Conservation (phyloP, 805 yeast genomes). For the Starmerella floris region DNA sequence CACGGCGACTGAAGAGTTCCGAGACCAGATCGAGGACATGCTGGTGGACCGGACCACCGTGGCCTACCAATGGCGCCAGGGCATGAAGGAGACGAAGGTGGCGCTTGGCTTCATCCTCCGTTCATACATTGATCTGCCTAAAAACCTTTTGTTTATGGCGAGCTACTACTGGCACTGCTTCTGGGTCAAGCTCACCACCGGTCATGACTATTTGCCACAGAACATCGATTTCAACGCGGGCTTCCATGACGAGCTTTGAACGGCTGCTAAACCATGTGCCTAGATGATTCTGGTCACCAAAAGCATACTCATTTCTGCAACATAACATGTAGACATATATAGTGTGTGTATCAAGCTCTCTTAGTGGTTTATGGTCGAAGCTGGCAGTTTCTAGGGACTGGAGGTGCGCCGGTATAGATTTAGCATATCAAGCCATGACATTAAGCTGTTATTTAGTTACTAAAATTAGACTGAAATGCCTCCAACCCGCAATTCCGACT, state of each 20-base stretch:
- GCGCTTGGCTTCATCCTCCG: conserved; percentile 52
- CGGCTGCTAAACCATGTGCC: neutral
- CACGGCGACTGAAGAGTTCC: conserved; percentile 56
- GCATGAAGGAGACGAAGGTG: conserved; percentile 38
- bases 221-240: conserved; percentile 2
- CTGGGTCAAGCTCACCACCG: neutral
- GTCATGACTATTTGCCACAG: neutral
- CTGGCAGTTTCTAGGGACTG: too few relatives aligned
- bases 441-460: too few relatives aligned
- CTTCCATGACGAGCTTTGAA: conserved; percentile 9
- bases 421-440: too few relatives aligned
- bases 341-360: too few relatives aligned
- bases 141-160: conserved; percentile 38
- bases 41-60: conserved; percentile 15
- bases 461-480: too few relatives aligned
- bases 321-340: too few relatives aligned
- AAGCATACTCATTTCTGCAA: too few relatives aligned
- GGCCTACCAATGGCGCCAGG: conserved; percentile 38
- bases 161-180: conserved; percentile 34
- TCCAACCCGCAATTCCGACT: too few relatives aligned
- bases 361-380: too few relatives aligned
- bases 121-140: conserved; percentile 62
- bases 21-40: conserved; percentile 17
- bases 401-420: too few relatives aligned
- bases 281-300: neutral